These are phyloP conservation scores for Forsythia viridissima DNA, from an alignment of 257 asterid genomes.

Conservation along the genomic window DNA sequence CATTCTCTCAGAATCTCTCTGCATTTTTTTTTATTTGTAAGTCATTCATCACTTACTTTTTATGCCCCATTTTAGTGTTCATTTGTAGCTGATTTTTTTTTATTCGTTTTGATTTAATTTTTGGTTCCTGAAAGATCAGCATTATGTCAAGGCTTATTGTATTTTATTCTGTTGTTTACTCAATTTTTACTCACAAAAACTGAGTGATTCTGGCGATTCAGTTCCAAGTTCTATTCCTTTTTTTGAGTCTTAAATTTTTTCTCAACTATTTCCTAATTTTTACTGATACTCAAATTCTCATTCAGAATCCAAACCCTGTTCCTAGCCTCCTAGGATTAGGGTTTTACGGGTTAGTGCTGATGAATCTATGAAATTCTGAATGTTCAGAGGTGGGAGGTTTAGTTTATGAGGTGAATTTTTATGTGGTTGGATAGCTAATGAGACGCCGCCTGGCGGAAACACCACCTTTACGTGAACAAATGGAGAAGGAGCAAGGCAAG, in stretches of 20 bases:
- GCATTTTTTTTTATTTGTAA: not conserved
- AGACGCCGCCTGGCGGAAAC: slow-evolving; percentile 56
- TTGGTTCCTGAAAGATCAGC: slow-evolving; percentile 24
- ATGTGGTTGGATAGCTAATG: slow-evolving; percentile 36
- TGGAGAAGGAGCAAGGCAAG: slow-evolving; percentile 70
- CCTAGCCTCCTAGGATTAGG: not conserved
- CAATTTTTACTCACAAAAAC: slow-evolving; percentile 7
- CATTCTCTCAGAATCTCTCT: not conserved
- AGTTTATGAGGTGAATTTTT: slow-evolving; percentile 20
- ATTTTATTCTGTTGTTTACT: not conserved
- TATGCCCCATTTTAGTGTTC: not conserved
- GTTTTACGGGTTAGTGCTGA: slow-evolving; percentile 7
- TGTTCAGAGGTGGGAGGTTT: not conserved
- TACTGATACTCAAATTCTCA: slow-evolving; percentile 4
- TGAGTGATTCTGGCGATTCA: slow-evolving; percentile 17
- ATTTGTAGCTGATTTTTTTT: not conserved
- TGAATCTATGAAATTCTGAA: not conserved
- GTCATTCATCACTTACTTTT: not conserved
- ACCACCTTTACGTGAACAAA: slow-evolving; percentile 28
- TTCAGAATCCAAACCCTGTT: slow-evolving; percentile 10
- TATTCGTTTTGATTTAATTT: not conserved
- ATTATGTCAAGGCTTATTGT: slow-evolving; percentile 13
- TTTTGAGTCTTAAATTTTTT: slow-evolving; percentile 1
- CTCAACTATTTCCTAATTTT: not conserved
- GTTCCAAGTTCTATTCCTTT: not conserved